phyloP scores from a whole-genome alignment of 202 grass and related monocot species.

The Zoysia matrella region DNA sequence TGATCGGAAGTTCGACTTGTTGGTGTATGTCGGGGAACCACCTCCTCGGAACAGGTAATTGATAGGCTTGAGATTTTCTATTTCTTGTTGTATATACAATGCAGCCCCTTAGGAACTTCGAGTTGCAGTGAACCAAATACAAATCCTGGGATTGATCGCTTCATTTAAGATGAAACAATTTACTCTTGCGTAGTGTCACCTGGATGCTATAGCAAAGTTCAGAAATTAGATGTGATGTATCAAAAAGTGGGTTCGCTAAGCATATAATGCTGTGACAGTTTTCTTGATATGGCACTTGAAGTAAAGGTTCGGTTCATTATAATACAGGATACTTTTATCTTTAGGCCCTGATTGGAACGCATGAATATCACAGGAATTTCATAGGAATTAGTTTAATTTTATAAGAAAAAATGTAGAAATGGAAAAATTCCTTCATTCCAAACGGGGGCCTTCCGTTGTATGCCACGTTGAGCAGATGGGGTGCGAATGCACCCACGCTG shows the following conservation, averaged over 20 bases:
- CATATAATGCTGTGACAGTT: background rate
- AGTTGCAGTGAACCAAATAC: background rate
- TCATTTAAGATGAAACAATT: background rate
- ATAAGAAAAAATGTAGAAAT: too few species aligned
- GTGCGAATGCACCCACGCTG: too few species aligned
- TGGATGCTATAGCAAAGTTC: background rate
- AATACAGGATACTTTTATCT: background rate
- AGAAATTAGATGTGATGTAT: background rate
- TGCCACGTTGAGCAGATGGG: background rate
- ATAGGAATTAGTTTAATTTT: too few species aligned
- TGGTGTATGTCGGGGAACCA: background rate
- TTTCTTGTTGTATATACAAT: background rate
- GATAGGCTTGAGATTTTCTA: background rate
- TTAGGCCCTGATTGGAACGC: background rate
- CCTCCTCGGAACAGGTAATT: slow-evolving; percentile 12
- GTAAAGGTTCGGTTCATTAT: background rate
- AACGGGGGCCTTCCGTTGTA: too few species aligned
- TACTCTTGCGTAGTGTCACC: background rate
- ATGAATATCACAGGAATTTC: too few species aligned
- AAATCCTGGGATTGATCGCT: background rate
- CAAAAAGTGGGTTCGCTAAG: background rate
- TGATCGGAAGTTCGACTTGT: slow-evolving; percentile 9
- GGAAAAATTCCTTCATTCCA: too few species aligned
- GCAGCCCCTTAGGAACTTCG: background rate
- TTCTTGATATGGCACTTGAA: background rate